Percentiles rank a stretch among this genome's conserved stretches.
Evolutionary conservation across 2,329 filamentous ascomycete species (phyloP).

Genomic region (Rasamsonia emersonii): DNA sequence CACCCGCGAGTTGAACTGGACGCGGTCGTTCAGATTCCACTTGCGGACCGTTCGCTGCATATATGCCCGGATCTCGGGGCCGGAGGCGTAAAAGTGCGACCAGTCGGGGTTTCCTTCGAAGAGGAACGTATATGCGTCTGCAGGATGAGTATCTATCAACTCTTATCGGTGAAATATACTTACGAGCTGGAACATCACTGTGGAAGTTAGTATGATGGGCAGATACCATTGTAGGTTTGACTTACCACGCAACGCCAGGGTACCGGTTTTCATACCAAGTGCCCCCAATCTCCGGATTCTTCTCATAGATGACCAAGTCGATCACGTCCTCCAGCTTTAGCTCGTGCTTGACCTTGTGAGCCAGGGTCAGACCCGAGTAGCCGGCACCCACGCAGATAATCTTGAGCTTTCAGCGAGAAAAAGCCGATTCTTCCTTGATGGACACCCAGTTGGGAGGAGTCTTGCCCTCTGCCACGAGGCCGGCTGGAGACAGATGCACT

Average conservation of each 20-base stretch:
- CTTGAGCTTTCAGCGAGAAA: background rate
- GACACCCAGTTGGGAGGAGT: background rate
- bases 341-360: constrained; percentile 10
- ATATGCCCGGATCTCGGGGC: constrained; percentile 18
- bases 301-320: constrained; percentile 6
- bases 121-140: background rate
- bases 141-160: constrained; percentile 1
- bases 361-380: constrained; percentile 11
- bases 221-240: too few relatives aligned
- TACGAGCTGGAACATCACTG: background rate
- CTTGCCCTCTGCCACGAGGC: too few relatives aligned
- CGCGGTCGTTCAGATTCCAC: constrained; percentile 16
- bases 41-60: constrained; percentile 15
- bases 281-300: constrained; percentile 6
- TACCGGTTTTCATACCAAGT: constrained; percentile 7
- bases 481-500: too few relatives aligned
- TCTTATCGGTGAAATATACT: background rate
- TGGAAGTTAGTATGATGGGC: too few relatives aligned
- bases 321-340: background rate
- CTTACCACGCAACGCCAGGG: constrained; percentile 3
- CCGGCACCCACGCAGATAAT: constrained; percentile 12
- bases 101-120: constrained; percentile 6
- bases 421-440: background rate
- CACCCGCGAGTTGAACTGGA: constrained; percentile 15
- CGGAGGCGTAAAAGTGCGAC: constrained; percentile 14